Evolutionary conservation across 352 stramenopile genomes (phyloP).

Genomic region (Heterotrichella gracilis): DNA sequence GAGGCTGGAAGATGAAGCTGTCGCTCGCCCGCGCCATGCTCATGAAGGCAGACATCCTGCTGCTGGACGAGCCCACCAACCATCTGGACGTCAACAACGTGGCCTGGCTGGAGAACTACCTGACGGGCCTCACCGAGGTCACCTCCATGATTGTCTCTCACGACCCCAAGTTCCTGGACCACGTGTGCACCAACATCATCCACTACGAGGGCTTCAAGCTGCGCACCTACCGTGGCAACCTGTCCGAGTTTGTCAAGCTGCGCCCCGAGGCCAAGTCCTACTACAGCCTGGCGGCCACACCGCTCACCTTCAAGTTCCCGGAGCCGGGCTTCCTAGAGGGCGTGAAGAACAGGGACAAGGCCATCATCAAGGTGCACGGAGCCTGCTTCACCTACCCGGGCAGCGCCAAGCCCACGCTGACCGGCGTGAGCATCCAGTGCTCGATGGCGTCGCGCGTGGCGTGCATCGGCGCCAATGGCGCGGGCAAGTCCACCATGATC

Average conservation of each 20-base stretch:
- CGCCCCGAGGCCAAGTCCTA: constrained; percentile 30
- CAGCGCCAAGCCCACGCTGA: too few species aligned
- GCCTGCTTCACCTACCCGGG: constrained; percentile 52
- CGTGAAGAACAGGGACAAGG: constrained; percentile 51
- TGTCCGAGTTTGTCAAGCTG: constrained; percentile 38
- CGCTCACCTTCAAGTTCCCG: constrained; percentile 54
- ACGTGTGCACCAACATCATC: constrained; percentile 75
- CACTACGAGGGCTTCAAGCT: constrained; percentile 82
- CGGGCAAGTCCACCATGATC: constrained; percentile 85
- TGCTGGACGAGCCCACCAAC: constrained; percentile 68
- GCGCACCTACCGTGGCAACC: constrained; percentile 42
- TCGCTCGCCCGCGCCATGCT: constrained; percentile 37
- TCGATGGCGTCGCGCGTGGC: constrained; percentile 71
- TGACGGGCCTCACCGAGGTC: constrained; percentile 63
- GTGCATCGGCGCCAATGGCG: constrained; percentile 72
- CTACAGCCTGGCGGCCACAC: constrained; percentile 34
- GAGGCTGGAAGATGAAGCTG: constrained; percentile 85
- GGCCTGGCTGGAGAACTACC: constrained; percentile 73
- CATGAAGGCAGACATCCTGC: constrained; percentile 67
- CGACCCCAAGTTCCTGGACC: constrained; percentile 74
- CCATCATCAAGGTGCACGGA: constrained; percentile 49
- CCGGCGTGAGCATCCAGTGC: too few species aligned
- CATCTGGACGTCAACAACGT: constrained; percentile 80
- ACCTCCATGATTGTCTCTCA: constrained; percentile 79
- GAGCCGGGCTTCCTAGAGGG: constrained; percentile 37